Evolutionary conservation across 2,329 filamentous ascomycete genomes (phyloP), one percentile per base, ranked within the genome.

Genomic region (Fusarium sp.): DNA sequence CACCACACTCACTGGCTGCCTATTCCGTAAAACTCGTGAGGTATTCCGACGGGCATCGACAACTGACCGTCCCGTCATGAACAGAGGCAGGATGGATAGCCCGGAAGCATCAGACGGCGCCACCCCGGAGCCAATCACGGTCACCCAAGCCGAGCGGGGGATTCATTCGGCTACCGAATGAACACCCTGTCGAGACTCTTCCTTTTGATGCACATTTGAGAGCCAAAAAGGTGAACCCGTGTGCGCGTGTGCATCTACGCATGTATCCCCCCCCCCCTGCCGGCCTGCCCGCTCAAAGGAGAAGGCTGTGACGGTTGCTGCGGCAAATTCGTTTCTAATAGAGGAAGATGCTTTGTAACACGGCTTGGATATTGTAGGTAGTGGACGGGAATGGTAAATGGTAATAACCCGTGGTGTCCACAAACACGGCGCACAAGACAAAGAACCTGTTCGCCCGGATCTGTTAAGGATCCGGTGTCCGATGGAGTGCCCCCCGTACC

Each of bases 401-500:
- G 33, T 33, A 36, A 24, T 36, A 53, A 49, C 14, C 53, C 31
- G 24, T 49, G 53, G 22, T 60, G 42, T 36, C 40, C 63, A 73
- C 61, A 35, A 67, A 70, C 56, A 60, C n/a, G 46, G 46, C 61
- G 62, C 61, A 44, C 36, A 58, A 38, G 20, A 64, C 38, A 44
- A 36, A 20, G 68, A 67, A 66, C 64, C 27, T 59, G 61, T 58
- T 61, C 62, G 58, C 62, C 64, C 57, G 65, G 66, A 62, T 63
- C 29, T 72, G 71, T 69, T 69, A 74, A 68, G 58, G 66, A 36
- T 35, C 68, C 62, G 62, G 64, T 60, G 57, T 59, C 66, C 55
- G 51, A 64, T 57, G 49, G 67, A 62, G 49, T 42, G 24, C 33
- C 29, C 29, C 51, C 29, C 38, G 60, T 49, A 59, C 57, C 64